These are phyloP conservation scores for Madurella mycetomatis DNA, from an alignment of 2,329 filamentous ascomycete genomes.

Conservation along the genomic window DNA sequence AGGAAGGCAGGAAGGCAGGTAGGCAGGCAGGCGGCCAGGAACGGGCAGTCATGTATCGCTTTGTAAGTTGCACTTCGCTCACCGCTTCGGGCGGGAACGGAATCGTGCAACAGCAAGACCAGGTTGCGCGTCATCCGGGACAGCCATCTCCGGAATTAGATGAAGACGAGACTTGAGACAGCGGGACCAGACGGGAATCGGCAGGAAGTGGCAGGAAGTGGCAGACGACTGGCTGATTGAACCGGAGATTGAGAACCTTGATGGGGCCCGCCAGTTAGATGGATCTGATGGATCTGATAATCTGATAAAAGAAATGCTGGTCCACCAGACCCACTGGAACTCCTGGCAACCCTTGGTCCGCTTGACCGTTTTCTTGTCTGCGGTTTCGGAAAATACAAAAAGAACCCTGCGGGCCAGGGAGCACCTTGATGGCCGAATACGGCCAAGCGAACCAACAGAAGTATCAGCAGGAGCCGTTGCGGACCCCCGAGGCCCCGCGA, in stretches of 20 bases:
- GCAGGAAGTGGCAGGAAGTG: not conserved
- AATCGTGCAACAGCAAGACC: not conserved
- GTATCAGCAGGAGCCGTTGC: no score
- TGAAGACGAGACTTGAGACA: not conserved
- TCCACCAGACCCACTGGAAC: not conserved
- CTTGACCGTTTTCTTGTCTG: no score
- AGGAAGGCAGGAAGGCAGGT: no score
- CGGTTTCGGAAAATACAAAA: not conserved
- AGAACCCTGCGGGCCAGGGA: slow-evolving; percentile 14
- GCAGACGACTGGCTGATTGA: not conserved
- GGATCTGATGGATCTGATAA: slow-evolving; percentile 7
- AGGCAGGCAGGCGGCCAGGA: no score
- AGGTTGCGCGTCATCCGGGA: not conserved
- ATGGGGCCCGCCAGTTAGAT: slow-evolving; percentile 14
- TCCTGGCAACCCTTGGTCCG: no score
- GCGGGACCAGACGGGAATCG: not conserved
- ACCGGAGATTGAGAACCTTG: slow-evolving; percentile 18
- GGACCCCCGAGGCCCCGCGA: no score
- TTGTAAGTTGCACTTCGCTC: not conserved
- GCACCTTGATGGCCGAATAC: slow-evolving; percentile 23
- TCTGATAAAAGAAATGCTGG: not conserved
- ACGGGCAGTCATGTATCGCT: not conserved
- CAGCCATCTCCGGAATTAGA: not conserved
- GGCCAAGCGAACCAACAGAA: no score
- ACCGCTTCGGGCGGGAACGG: slow-evolving; percentile 1